These are phyloP conservation scores for Musa beccarii DNA, from an alignment of 176 grass and related monocot genomes.

Conservation along the genomic window DNA sequence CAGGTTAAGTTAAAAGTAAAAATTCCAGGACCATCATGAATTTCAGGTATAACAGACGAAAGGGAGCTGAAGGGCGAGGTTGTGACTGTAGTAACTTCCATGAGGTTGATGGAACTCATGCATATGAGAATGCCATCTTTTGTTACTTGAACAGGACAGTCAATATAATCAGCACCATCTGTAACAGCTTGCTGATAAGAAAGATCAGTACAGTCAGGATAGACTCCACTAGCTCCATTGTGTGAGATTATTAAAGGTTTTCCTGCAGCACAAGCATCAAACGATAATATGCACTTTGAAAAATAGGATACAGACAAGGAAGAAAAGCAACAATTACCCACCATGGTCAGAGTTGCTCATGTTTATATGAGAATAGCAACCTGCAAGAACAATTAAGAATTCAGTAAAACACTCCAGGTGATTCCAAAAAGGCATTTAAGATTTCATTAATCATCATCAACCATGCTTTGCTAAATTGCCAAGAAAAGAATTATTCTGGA, in stretches of 20 bases:
- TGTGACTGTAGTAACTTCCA: conserved; percentile 58
- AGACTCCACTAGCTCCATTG: conserved; percentile 89
- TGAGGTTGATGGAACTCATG: conserved; percentile 67
- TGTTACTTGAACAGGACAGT: conserved; percentile 88
- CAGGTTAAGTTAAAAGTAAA: conserved; percentile 91
- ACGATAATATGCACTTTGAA: conserved; percentile 7
- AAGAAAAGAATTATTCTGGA: neutral
- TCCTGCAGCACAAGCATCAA: conserved; percentile 22
- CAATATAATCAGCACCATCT: conserved; percentile 80
- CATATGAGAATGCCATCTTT: conserved; percentile 72
- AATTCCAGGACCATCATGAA: conserved; percentile 46
- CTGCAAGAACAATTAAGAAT: conserved; percentile 40
- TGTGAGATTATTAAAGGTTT: conserved; percentile 83
- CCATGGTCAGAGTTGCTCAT: conserved; percentile 39
- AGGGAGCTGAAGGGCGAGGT: conserved; percentile 42
- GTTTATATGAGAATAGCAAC: conserved; percentile 59
- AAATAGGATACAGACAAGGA: neutral
- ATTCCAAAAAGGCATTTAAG: neutral
- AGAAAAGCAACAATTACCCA: conserved; percentile 24
- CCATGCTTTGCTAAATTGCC: neutral
- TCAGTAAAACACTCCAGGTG: conserved; percentile 2
- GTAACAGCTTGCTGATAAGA: conserved; percentile 74
- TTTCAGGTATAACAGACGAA: conserved; percentile 38
- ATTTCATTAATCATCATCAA: neutral
- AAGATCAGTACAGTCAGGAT: conserved; percentile 78